These are phyloP conservation scores for Apostasia ramifera DNA, from an alignment of 106 monocot genomes.

Conservation along the genomic window DNA sequence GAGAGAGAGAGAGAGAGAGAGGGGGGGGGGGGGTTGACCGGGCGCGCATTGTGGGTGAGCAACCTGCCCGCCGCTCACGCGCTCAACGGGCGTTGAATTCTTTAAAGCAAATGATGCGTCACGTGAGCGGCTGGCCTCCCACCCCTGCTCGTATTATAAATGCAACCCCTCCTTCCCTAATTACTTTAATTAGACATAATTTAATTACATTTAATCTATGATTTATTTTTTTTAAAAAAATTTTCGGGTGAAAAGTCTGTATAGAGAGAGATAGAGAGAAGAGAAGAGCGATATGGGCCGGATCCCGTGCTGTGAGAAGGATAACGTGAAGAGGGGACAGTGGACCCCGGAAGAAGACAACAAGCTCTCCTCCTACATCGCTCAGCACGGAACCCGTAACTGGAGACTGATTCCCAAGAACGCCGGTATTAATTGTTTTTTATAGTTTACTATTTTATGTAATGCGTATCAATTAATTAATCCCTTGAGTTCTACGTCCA, in stretches of 20 bases:
- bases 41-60: conserved; percentile 67
- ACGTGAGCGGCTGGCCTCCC: conserved; percentile 22
- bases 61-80: conserved; percentile 59
- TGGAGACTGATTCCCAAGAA: conserved; percentile 98
- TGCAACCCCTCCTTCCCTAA: not conserved
- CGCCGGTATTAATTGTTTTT: conserved; percentile 40
- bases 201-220: not conserved
- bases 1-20: conserved; percentile 10
- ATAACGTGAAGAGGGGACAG: conserved; percentile 89
- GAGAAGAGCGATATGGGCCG: conserved; percentile 53
- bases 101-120: conserved; percentile 58
- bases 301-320: conserved; percentile 96
- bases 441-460: not conserved
- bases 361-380: conserved; percentile 93
- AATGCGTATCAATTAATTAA: no score
- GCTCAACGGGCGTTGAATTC: conserved; percentile 68
- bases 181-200: not conserved
- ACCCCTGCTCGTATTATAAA: not conserved
- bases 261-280: not conserved
- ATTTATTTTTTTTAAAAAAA: no score
- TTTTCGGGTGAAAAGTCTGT: not conserved
- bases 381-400: conserved; percentile 89
- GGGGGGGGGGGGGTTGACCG: conserved; percentile 40
- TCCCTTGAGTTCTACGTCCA: no score
- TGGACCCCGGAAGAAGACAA: conserved; percentile 98